Evolutionary conservation across 108 stramenopile genomes (phyloP), one percentile per base, ranked within the genome.

Genomic region (Nannochloropsis salina): DNA sequence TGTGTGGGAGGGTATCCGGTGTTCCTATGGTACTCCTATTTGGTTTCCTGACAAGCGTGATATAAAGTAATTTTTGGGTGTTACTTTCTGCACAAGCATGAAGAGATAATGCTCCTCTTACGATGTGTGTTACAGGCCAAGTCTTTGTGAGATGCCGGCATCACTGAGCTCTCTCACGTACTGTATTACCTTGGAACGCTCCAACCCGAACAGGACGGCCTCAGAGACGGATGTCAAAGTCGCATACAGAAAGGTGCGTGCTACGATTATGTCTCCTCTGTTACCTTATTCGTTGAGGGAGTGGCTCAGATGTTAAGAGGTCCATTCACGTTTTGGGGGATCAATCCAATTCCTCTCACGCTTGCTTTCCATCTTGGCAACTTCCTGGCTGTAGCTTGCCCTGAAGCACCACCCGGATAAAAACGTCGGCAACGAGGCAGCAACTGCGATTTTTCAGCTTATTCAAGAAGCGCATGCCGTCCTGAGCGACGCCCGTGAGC

Each of bases 401-500:
- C 61, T 74, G 20, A 74, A 74, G 61, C 61, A 74, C 8, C 61
- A 74, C 8, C 61, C 61, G 61, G 61, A 74, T 74, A 74, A 74
- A 8, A 74, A 74, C 8, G 61, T 74, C 4, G 61, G 61, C 61
- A n/a, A 74, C 2, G 61, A 74, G 61, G 61, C 20, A n/a, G 61
- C 61, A 6, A 74, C 61, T n/a, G 80, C 80, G 22, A 9, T 41
- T 20, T 87, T 87, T n/a, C 87, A 87, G 42, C 83, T 80, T 80
- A 42, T 87, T 5, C 87, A 87, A 21, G 83, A 87, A 45, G 83
- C 87, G 5, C 79, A 90, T 85, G 42, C 88, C 21, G 90, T 91
- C 3, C 79, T 91, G 43, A 90, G 84, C 41, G 90, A 91, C 83
- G n/a, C 87, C 5, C 87, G 88, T 44, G 90, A 91, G 80, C 42